These are phyloP conservation scores for Echinosphaeria canescens DNA, from an alignment of 2,329 filamentous ascomycete genomes.

Conservation along the genomic window DNA sequence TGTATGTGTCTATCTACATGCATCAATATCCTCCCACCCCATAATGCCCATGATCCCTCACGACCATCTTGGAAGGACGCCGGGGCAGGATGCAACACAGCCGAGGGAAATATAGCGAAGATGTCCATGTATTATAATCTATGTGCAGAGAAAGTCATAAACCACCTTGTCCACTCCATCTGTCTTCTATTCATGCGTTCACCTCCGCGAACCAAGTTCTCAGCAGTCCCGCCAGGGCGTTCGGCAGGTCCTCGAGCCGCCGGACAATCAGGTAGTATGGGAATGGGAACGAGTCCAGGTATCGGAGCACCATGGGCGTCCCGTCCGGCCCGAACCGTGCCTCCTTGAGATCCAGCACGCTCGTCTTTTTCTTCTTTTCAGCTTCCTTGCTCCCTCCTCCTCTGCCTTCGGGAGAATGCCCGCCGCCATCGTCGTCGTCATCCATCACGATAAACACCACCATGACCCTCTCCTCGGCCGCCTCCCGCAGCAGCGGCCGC, in stretches of 20 bases:
- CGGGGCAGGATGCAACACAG: too few species aligned
- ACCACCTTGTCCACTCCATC: too few species aligned
- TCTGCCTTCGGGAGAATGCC: too few species aligned
- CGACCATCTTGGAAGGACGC: too few species aligned
- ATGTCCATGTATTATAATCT: background rate
- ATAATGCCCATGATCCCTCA: too few species aligned
- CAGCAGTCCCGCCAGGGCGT: conserved; percentile 67
- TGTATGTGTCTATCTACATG: too few species aligned
- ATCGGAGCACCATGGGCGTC: conserved; percentile 65
- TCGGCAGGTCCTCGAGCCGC: conserved; percentile 76
- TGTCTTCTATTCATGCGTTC: conserved; percentile 13
- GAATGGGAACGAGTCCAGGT: conserved; percentile 92
- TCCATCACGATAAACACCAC: conserved; percentile 97
- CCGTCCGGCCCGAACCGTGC: conserved; percentile 49
- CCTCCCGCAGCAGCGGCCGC: conserved; percentile 61
- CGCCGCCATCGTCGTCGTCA: conserved; percentile 24
- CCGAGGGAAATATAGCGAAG: too few species aligned
- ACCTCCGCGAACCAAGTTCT: conserved; percentile 88
- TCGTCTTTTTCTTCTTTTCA: conserved; percentile 23
- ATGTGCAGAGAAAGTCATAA: too few species aligned
- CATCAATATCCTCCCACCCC: too few species aligned
- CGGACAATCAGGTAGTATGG: conserved; percentile 91
- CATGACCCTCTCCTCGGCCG: conserved; percentile 89
- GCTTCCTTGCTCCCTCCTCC: too few species aligned
- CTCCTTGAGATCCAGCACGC: conserved; percentile 74